Base-by-base conservation (phyloP, 768 basidiomycete genomes). In the Lactarius psammicola region DNA sequence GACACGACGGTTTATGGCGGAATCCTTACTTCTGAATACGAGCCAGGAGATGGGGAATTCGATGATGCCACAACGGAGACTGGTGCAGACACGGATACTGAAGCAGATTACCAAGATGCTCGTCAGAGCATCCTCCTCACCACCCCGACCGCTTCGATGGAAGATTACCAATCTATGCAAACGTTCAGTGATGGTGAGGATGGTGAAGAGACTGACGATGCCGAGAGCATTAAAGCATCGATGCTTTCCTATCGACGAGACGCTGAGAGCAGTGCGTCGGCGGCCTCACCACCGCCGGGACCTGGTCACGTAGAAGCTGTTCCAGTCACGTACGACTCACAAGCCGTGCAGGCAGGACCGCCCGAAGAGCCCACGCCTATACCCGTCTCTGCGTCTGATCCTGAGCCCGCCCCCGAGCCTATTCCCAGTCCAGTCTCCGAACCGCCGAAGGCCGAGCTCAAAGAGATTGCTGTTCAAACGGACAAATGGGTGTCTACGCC, bases 391-490 rank as follows among this genome's bases (percentile, higher is more conserved):
- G 23, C 51, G 28, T 17, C 49, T 20, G 28, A 4, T 13, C 30
- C 42, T 13, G 57, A 44, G 20, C 65, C 65, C 10, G 59, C 71
- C 26, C 76, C 69, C 64, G 74, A 49, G 64, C 64, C 65, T 63
- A 59, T 65, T 66, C 62, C 71, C 30, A 64, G 75, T 20, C 62
- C 64, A 18, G 70, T 60, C 65, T 62, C 61, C 66, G 71, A 76
- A 60, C 69, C 63, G 13, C 85, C 84, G 13, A 89, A 86, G 73
- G 84, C 86, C 0, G 87, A 90, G 70, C 76, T 84, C 36, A 86
- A 80, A 72, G 92, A 94, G 70, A 89, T 86, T 66, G 89, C 86
- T 3, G 85, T 87, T 38, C 92, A 94, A 77, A 94, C 92, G 1
- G 92, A 94, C 67, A 81, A 82, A 58, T 89, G 87, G 88, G 77